These are phyloP conservation scores for Kurtzmaniella quercitrusa DNA, from an alignment of 1,139 yeast genomes.

Conservation along the genomic window DNA sequence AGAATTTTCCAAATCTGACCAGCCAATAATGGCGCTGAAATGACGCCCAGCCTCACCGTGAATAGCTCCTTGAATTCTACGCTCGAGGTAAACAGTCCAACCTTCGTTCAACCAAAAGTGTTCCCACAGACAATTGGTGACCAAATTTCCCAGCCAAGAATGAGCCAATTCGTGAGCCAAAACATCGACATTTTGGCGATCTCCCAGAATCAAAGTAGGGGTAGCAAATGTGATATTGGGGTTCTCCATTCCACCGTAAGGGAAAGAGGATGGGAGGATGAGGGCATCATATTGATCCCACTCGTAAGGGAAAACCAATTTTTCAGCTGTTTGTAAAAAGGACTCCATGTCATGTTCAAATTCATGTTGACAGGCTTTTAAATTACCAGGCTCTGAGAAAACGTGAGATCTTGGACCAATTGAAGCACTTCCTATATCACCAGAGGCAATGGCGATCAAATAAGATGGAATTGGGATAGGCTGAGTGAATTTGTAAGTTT, in stretches of 20 bases:
- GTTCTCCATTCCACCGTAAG: slow-evolving; percentile 96
- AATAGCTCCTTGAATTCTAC: slow-evolving; percentile 72
- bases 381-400: slow-evolving; percentile 69
- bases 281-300: slow-evolving; percentile 84
- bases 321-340: slow-evolving; percentile 77
- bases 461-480: slow-evolving; percentile 84
- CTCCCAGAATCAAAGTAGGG: slow-evolving; percentile 84
- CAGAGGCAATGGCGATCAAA: slow-evolving; percentile 80
- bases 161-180: slow-evolving; percentile 92
- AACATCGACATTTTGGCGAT: slow-evolving; percentile 80
- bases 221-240: slow-evolving; percentile 91
- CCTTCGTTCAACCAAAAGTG: slow-evolving; percentile 96
- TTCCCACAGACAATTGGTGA: slow-evolving; percentile 88
- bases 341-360: slow-evolving; percentile 77
- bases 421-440: slow-evolving; percentile 62
- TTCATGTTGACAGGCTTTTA: slow-evolving; percentile 71
- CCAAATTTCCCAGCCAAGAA: slow-evolving; percentile 89
- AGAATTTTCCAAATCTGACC: slow-evolving; percentile 73
- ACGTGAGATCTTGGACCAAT: slow-evolving; percentile 89
- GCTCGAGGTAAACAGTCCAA: slow-evolving; percentile 90
- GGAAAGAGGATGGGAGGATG: slow-evolving; percentile 79
- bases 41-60: slow-evolving; percentile 79
- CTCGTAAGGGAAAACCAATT: slow-evolving; percentile 74
- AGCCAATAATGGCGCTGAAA: slow-evolving; percentile 81
- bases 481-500: slow-evolving; percentile 53